These are phyloP conservation scores for Phytophthora pisi DNA, from an alignment of 352 stramenopile species.

Conservation along the genomic window DNA sequence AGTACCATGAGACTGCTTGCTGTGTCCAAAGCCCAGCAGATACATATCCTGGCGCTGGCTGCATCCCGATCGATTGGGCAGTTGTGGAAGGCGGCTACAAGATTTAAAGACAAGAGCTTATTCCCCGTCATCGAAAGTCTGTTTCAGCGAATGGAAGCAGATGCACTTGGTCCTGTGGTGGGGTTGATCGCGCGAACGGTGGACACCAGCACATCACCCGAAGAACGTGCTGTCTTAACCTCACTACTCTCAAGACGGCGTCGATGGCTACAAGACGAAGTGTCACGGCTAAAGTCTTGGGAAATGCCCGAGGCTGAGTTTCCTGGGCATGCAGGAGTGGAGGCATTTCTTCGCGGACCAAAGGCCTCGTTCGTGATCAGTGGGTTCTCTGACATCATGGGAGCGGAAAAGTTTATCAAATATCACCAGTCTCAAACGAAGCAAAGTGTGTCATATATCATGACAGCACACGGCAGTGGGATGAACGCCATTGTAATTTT, in stretches of 20 bases:
- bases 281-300: background rate
- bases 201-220: background rate
- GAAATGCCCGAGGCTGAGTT: slow-evolving; percentile 2
- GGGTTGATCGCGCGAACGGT: background rate
- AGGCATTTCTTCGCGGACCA: slow-evolving; percentile 5
- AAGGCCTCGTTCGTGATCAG: background rate
- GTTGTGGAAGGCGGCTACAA: no score
- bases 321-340: background rate
- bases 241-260: slow-evolving; percentile 4
- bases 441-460: background rate
- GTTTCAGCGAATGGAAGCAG: background rate
- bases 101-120: no score
- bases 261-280: slow-evolving; percentile 8
- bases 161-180: slow-evolving; percentile 1
- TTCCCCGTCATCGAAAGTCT: no score
- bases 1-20: background rate
- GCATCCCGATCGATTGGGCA: no score
- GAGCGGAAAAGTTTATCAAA: background rate
- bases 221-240: background rate
- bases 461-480: background rate
- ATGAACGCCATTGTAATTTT: background rate
- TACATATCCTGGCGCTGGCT: slow-evolving; percentile 1
- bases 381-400: background rate
- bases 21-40: slow-evolving; percentile 1
- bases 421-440: background rate